phyloP scores from a whole-genome alignment of 768 basidiomycete species.

The Mycena kentingensis region DNA sequence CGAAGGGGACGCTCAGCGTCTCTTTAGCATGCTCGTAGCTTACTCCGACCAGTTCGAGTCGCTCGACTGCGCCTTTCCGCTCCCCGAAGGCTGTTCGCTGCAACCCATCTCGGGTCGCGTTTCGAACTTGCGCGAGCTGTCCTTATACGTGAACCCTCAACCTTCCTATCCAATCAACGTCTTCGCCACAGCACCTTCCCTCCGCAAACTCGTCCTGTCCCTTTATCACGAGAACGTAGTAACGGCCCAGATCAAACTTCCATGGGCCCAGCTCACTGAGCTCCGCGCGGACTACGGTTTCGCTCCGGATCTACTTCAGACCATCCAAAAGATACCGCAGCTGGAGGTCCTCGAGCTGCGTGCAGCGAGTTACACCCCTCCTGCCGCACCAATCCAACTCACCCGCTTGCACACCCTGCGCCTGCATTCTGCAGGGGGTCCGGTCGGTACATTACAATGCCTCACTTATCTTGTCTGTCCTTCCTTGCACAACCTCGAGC shows the following conservation, averaged over 20 bases:
- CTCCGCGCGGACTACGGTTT: neutral
- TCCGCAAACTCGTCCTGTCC: neutral
- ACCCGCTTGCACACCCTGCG: neutral
- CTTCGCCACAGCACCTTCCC: neutral
- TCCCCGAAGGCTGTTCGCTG: too few species aligned
- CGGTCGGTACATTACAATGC: too few species aligned
- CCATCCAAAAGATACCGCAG: neutral
- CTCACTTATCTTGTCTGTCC: too few species aligned
- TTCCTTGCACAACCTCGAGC: too few species aligned
- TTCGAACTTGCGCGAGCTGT: too few species aligned
- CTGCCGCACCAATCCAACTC: too few species aligned
- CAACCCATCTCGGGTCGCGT: too few species aligned
- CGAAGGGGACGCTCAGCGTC: too few species aligned
- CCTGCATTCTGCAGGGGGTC: too few species aligned
- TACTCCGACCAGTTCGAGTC: too few species aligned
- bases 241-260: neutral
- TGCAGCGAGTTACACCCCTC: neutral
- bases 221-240: neutral
- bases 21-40: too few species aligned
- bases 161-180: neutral
- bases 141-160: neutral
- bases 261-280: neutral
- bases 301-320: neutral
- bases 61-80: too few species aligned
- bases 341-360: neutral